phyloP scores from a whole-genome alignment of 179 eudicot genomes.

The Corrigiola litoralis region DNA sequence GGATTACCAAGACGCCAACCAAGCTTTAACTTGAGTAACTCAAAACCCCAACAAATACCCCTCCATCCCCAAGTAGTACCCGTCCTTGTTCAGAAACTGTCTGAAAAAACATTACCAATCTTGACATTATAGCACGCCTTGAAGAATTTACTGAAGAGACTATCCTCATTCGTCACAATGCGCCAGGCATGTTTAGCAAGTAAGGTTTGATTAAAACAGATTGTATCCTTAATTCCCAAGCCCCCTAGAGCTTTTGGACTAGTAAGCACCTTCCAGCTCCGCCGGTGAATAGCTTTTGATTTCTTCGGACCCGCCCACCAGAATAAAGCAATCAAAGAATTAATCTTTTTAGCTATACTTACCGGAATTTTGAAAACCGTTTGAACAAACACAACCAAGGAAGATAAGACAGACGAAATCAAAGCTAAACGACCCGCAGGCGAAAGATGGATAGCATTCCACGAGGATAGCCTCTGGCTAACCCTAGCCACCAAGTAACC shows the following conservation, averaged over 20 bases:
- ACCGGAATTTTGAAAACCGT: no score
- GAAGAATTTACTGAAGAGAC: neutral
- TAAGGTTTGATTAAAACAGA: neutral
- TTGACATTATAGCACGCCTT: neutral
- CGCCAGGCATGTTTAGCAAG: neutral
- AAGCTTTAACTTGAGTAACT: neutral
- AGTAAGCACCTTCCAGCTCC: neutral
- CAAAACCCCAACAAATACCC: neutral
- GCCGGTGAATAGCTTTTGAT: neutral
- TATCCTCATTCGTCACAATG: neutral
- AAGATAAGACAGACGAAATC: neutral
- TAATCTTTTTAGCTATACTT: neutral
- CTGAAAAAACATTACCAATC: neutral
- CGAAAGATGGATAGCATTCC: neutral
- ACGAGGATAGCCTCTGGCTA: neutral
- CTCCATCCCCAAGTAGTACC: neutral
- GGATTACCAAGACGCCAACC: no score
- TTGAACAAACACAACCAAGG: no score
- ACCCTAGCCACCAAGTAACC: neutral
- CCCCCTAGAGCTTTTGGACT: neutral
- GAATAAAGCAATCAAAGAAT: neutral
- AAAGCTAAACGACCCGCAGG: neutral
- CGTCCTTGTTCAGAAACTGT: no score
- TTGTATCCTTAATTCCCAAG: neutral
- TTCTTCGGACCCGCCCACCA: neutral